phyloP scores from a whole-genome alignment of 768 basidiomycete genomes.

The Leccinum obscurum region DNA sequence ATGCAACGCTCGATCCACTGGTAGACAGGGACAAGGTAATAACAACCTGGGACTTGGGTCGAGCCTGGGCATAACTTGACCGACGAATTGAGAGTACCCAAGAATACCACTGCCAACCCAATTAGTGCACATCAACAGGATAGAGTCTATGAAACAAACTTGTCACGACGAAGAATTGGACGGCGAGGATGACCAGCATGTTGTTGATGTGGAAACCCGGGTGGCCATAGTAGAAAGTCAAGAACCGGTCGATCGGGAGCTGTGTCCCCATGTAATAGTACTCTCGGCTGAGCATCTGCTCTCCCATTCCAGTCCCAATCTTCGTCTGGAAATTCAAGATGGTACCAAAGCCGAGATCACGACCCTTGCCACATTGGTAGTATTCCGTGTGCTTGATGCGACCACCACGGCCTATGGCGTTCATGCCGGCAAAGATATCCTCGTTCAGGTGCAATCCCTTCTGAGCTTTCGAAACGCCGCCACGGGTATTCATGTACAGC shows the following conservation, averaged over 20 bases:
- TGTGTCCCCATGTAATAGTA: conserved; percentile 99
- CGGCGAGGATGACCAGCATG: conserved; percentile 96
- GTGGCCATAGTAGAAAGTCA: conserved; percentile 99
- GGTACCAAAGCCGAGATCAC: conserved; percentile 98
- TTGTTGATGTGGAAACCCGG: conserved; percentile 99
- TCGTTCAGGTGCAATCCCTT: conserved; percentile 99
- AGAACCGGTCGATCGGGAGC: conserved; percentile 95
- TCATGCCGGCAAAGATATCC: conserved; percentile 99
- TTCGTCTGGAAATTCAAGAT: conserved; percentile 99
- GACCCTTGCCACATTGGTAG: conserved; percentile 98
- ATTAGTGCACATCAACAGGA: conserved; percentile 16
- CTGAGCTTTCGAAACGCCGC: conserved; percentile 98
- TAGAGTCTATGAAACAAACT: conserved; percentile 48
- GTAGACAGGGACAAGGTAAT: conserved; percentile 91
- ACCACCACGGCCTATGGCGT: conserved; percentile 93
- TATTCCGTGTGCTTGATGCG: conserved; percentile 99
- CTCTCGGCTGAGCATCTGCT: conserved; percentile 98
- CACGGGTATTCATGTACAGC: conserved; percentile 96
- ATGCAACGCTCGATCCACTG: conserved; percentile 96
- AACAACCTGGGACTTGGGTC: conserved; percentile 74
- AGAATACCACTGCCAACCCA: conserved; percentile 73
- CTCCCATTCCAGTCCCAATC: conserved; percentile 99
- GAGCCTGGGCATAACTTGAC: conserved; percentile 82
- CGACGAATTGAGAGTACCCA: conserved; percentile 88
- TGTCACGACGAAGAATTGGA: conserved; percentile 92